Evolutionary conservation across 352 stramenopile species (phyloP).

Genomic region (Globisporangium parvum): DNA sequence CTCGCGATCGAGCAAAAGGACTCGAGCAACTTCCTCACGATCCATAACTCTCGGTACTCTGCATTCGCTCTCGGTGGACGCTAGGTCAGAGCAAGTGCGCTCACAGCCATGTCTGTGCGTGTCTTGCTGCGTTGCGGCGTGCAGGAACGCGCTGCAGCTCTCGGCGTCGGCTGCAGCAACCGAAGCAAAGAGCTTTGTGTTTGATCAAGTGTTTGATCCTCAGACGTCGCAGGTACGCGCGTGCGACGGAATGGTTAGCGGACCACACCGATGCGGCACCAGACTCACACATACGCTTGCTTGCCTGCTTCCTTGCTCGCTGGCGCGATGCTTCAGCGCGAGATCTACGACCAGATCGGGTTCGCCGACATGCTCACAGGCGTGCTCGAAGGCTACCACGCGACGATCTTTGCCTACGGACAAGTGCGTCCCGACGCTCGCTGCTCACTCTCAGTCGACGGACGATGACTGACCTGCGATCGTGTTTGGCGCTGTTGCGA

Average conservation of each 20-base stretch:
- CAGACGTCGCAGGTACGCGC: slow-evolving; percentile 23
- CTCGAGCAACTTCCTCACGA: slow-evolving; percentile 21
- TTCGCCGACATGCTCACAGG: slow-evolving; percentile 26
- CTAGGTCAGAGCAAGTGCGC: no score
- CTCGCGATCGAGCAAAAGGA: slow-evolving; percentile 33
- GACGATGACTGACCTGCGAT: not conserved
- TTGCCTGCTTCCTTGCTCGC: not conserved
- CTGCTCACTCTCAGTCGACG: not conserved
- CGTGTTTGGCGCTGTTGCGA: not conserved
- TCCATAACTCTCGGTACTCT: slow-evolving; percentile 20
- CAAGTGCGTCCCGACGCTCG: slow-evolving; percentile 18
- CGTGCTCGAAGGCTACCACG: slow-evolving; percentile 36
- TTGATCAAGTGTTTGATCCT: slow-evolving; percentile 47
- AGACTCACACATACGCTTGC: not conserved
- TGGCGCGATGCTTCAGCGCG: slow-evolving; percentile 9
- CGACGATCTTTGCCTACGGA: slow-evolving; percentile 51
- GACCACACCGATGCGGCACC: not conserved
- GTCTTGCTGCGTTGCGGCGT: not conserved
- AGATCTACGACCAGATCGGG: slow-evolving; percentile 35
- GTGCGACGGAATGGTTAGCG: not conserved
- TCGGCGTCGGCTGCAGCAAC: slow-evolving; percentile 10
- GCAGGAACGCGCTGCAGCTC: slow-evolving; percentile 25
- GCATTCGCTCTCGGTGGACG: not conserved
- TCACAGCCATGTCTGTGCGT: not conserved
- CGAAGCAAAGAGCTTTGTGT: slow-evolving; percentile 31